Base-by-base conservation (phyloP, 2,329 filamentous ascomycete species). In the Calonectria pteridis region DNA sequence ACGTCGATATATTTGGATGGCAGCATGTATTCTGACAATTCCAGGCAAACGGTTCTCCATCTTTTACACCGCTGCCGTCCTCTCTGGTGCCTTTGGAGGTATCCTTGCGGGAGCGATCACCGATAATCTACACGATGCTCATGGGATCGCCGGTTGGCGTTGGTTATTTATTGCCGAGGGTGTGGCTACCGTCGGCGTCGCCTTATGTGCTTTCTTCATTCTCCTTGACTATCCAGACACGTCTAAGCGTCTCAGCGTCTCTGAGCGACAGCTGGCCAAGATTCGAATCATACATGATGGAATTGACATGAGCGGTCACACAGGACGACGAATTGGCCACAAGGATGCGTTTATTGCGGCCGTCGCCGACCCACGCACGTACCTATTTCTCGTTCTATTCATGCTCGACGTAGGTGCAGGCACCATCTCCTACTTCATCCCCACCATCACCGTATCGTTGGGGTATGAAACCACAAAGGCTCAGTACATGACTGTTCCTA, bases 341-440 rank as follows among this genome's bases (percentile, higher is more conserved):
- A 69, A 65, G 53, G 50, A 76, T 11, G 76, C 76, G 1, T 71
- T 77, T 16, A 46, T 69, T 4, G 73, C 73, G 3, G 71, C 74
- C 7, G 49, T 77, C 0, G 14, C 40, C 0, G 74, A 77, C 26
- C 72, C 69, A 0, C 76, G 72, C 1, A 88, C 88, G 0, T 89
- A 87, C 74, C 78, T 86, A 2, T 86, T 90, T 71, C 84, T 88
- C 13, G 69, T 88, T 0, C 85, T 88, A 3, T 90, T 88, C 77
- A 88, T 89, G 84, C 85, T 88, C 9, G 76, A 82, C 62, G 75
- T 83, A 16, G 87, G 89, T 2, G 87, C 87, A 1, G 87, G 86
- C 62, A 83, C 87, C 0, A 85, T 89, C 23, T 88, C 86, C 6
- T 90, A 90, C 81, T 90, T 90, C 77, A 89, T 89, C 74, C 88